Evolutionary conservation across 345 rosid species (phyloP).

Genomic region (Balakata baccata): DNA sequence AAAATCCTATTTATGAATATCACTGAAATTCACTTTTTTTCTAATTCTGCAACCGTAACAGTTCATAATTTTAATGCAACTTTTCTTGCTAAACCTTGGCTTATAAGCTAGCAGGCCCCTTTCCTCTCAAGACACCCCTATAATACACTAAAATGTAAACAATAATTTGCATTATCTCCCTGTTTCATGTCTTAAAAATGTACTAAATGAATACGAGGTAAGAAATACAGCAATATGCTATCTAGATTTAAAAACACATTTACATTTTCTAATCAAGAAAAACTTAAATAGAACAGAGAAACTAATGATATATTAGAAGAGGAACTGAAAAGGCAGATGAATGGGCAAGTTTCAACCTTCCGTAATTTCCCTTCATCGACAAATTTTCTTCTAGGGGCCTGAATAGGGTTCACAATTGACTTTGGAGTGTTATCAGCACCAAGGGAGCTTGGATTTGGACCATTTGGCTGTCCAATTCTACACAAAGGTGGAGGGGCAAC

Average conservation of each 20-base stretch:
- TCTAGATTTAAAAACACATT: not conserved
- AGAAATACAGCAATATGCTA: not conserved
- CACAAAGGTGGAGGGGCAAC: conserved; percentile 90
- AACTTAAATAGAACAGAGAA: not conserved
- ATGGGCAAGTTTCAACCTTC: conserved; percentile 47
- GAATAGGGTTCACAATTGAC: conserved; percentile 76
- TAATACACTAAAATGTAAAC: not conserved
- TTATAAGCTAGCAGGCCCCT: not conserved
- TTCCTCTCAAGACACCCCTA: not conserved
- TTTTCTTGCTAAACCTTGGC: not conserved
- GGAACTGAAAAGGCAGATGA: not conserved
- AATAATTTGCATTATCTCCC: not conserved
- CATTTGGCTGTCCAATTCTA: conserved; percentile 74
- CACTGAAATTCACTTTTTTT: too few relatives aligned
- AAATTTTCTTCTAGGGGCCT: conserved; percentile 94
- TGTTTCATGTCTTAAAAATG: not conserved
- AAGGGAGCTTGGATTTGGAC: conserved; percentile 47
- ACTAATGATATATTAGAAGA: conserved; percentile 2
- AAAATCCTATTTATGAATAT: too few relatives aligned
- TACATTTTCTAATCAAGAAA: not conserved
- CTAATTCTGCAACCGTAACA: too few relatives aligned
- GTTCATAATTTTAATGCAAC: not conserved
- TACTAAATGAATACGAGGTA: not conserved
- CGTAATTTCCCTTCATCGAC: conserved; percentile 98
- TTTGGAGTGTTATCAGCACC: conserved; percentile 59